Evolutionary conservation across 2,329 filamentous ascomycete genomes (phyloP).

Genomic region (Emergomyces africanus): DNA sequence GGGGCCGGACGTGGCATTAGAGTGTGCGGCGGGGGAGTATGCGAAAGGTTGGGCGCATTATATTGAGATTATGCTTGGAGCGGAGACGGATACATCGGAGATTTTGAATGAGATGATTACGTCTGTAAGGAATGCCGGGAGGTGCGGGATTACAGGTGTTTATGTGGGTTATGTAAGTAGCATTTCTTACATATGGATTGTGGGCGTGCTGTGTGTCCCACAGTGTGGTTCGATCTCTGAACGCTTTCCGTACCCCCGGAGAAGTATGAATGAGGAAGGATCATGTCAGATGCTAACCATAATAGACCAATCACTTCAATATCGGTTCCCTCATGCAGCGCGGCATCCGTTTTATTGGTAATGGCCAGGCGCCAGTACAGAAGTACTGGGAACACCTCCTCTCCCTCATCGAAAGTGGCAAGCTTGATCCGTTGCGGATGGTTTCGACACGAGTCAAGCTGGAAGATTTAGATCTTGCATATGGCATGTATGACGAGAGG

Average conservation of each 20-base stretch:
- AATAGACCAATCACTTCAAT: slow-evolving; percentile 66
- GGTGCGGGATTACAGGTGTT: slow-evolving; percentile 64
- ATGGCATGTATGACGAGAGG: slow-evolving; percentile 45
- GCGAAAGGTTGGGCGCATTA: slow-evolving; percentile 50
- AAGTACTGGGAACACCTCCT: slow-evolving; percentile 72
- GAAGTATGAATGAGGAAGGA: not conserved
- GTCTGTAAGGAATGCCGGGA: slow-evolving; percentile 43
- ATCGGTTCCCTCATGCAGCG: slow-evolving; percentile 75
- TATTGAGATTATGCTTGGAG: slow-evolving; percentile 47
- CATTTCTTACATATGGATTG: not conserved
- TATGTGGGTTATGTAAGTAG: slow-evolving; percentile 45
- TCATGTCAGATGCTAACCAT: not conserved
- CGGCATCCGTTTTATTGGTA: slow-evolving; percentile 64
- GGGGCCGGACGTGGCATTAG: slow-evolving; percentile 62
- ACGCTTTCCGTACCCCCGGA: not conserved
- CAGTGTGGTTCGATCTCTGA: not conserved
- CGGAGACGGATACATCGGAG: slow-evolving; percentile 72
- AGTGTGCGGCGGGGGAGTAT: slow-evolving; percentile 54
- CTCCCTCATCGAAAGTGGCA: slow-evolving; percentile 49
- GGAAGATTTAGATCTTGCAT: slow-evolving; percentile 58
- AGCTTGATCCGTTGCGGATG: slow-evolving; percentile 62
- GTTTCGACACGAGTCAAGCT: slow-evolving; percentile 63
- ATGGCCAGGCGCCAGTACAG: slow-evolving; percentile 61
- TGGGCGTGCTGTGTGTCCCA: not conserved
- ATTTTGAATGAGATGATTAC: slow-evolving; percentile 44